These are phyloP conservation scores for Ascochyta viciae-villosae DNA, from an alignment of 2,329 filamentous ascomycete species.

Conservation along the genomic window DNA sequence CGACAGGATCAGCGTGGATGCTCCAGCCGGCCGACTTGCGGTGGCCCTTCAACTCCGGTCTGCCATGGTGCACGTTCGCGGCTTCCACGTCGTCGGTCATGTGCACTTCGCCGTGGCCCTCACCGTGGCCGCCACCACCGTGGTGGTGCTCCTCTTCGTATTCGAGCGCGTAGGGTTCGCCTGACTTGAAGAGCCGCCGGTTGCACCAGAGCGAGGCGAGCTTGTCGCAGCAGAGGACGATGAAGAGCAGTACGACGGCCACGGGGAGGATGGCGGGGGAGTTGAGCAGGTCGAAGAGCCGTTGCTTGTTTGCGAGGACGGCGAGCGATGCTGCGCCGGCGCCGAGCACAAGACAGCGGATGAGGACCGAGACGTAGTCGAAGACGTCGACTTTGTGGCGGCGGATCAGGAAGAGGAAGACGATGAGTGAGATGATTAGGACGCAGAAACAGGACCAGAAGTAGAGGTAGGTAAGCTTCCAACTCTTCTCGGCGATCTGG, in stretches of 20 bases:
- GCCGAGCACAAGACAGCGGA: conserved; percentile 35
- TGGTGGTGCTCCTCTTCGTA: conserved; percentile 36
- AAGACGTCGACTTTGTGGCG: conserved; percentile 50
- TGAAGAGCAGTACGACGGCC: conserved; percentile 46
- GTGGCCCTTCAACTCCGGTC: conserved; percentile 21
- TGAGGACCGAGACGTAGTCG: conserved; percentile 48
- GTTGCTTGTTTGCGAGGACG: conserved; percentile 31
- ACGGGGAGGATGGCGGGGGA: conserved; percentile 46
- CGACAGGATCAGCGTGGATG: conserved; percentile 22
- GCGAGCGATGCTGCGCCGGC: conserved; percentile 42
- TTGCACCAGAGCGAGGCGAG: conserved; percentile 41
- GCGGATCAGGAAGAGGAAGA: conserved; percentile 51
- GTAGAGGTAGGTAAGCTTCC: conserved; percentile 48
- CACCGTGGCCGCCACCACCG: conserved; percentile 19
- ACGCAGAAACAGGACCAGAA: conserved; percentile 48
- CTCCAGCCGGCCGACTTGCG: conserved; percentile 34
- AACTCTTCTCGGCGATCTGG: conserved; percentile 38
- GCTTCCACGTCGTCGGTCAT: conserved; percentile 11
- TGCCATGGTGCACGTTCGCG: conserved; percentile 4
- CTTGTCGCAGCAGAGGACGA: conserved; percentile 41
- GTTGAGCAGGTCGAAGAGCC: conserved; percentile 36
- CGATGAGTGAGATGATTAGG: conserved; percentile 45
- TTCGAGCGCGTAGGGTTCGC: conserved; percentile 41
- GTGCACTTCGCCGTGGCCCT: conserved; percentile 23
- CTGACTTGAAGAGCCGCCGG: conserved; percentile 37